phyloP scores from a whole-genome alignment of 2,329 filamentous ascomycete species.

The Epichloe baconii region DNA sequence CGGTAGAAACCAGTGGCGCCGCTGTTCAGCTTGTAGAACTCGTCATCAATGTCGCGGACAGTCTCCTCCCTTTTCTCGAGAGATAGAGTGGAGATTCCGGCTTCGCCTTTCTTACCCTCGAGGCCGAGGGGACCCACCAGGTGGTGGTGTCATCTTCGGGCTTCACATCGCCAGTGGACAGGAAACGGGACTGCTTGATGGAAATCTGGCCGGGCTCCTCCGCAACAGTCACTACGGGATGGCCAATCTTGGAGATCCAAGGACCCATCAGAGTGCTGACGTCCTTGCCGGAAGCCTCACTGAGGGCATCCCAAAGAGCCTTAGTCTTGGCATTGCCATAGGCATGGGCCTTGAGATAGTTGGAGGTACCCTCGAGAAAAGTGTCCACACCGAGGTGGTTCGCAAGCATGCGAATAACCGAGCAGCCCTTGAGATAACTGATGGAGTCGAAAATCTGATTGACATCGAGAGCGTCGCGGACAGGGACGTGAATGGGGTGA shows the following conservation, averaged over 20 bases:
- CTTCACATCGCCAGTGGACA: conserved; percentile 83
- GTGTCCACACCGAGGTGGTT: conserved; percentile 76
- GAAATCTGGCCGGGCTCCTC: conserved; percentile 75
- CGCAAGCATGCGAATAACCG: conserved; percentile 91
- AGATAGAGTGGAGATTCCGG: conserved; percentile 50
- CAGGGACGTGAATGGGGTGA: conserved; percentile 91
- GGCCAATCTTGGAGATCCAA: conserved; percentile 94
- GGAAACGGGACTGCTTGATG: conserved; percentile 76
- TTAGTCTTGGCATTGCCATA: conserved; percentile 86
- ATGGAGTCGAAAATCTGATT: conserved; percentile 98
- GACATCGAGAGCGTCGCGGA: conserved; percentile 84
- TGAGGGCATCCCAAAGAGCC: conserved; percentile 81
- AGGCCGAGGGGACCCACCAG: conserved; percentile 95
- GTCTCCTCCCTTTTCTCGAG: conserved; percentile 67
- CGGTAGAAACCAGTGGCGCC: conserved; percentile 81
- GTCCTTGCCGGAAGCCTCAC: conserved; percentile 76
- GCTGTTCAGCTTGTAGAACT: conserved; percentile 90
- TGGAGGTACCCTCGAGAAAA: conserved; percentile 80
- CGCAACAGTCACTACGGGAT: conserved; percentile 75
- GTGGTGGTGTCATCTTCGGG: conserved; percentile 80
- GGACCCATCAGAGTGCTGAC: conserved; percentile 79
- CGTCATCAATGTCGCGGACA: conserved; percentile 58
- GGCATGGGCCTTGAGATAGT: conserved; percentile 77
- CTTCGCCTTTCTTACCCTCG: conserved; percentile 56
- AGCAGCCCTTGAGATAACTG: conserved; percentile 92